phyloP scores from a whole-genome alignment of 495 filamentous ascomycete genomes.

The Cercophora newfieldiana region DNA sequence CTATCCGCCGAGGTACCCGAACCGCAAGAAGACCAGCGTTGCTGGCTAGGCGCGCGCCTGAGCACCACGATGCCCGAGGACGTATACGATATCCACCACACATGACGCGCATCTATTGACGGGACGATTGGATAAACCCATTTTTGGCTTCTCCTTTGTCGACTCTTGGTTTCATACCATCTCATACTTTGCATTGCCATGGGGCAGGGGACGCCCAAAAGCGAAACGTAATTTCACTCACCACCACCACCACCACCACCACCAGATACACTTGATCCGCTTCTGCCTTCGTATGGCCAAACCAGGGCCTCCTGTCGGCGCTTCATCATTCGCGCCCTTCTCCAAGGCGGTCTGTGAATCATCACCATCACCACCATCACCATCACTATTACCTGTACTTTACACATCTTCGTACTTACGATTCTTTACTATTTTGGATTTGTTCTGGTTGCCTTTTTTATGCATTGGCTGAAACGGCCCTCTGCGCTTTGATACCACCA shows the following conservation, averaged over 20 bases:
- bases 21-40: slow-evolving; percentile 30
- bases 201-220: background rate
- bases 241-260: too few relatives aligned
- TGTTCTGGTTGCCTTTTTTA: background rate
- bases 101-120: background rate
- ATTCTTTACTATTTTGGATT: background rate
- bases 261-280: too few relatives aligned
- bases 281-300: too few relatives aligned
- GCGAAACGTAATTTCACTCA: background rate
- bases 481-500: slow-evolving; percentile 3
- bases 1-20: slow-evolving; percentile 14
- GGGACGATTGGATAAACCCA: background rate
- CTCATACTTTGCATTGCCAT: background rate
- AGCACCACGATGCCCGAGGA: background rate
- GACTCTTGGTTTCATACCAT: background rate
- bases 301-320: too few relatives aligned
- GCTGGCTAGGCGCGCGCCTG: slow-evolving; percentile 9
- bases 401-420: background rate
- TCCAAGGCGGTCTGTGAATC: too few relatives aligned
- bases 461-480: background rate
- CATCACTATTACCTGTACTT: background rate
- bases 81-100: too few relatives aligned
- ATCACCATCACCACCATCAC: too few relatives aligned
- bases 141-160: background rate
- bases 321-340: too few relatives aligned